Evolutionary conservation across 805 yeast species (phyloP).

Genomic region (Starmerella khaoyaiensis): DNA sequence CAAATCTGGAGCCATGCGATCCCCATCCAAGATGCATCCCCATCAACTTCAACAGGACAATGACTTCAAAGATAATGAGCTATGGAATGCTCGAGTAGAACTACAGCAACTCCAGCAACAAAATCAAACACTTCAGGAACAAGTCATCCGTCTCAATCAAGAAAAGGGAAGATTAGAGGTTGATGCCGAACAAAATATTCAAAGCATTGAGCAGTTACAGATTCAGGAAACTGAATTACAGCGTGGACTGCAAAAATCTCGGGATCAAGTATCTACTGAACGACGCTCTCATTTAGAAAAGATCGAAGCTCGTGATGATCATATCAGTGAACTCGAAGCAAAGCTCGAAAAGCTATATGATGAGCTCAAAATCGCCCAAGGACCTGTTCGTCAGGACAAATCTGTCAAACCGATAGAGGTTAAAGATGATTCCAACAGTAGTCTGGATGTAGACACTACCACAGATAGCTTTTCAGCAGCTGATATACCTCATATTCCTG

Average conservation of each 20-base stretch:
- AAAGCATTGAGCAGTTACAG: slow-evolving; percentile 20
- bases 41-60: slow-evolving; percentile 7
- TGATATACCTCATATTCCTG: slow-evolving; percentile 4
- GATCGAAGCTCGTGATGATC: slow-evolving; percentile 9
- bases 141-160: slow-evolving; percentile 12
- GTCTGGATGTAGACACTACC: slow-evolving; percentile 2
- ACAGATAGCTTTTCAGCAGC: slow-evolving; percentile 1
- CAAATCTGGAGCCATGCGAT: slow-evolving; percentile 8
- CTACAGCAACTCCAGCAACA: slow-evolving; percentile 20
- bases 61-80: slow-evolving; percentile 27
- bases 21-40: slow-evolving; percentile 6
- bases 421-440: not conserved
- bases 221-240: slow-evolving; percentile 15
- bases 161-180: slow-evolving; percentile 5
- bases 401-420: not conserved
- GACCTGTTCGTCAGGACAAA: not conserved
- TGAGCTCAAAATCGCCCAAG: not conserved
- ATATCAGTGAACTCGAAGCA: slow-evolving; percentile 9
- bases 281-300: slow-evolving; percentile 1
- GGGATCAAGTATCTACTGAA: slow-evolving; percentile 3
- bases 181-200: slow-evolving; percentile 21
- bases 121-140: not conserved
- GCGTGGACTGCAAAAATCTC: not conserved
- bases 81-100: slow-evolving; percentile 30
- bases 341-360: not conserved